A percentile compares a stretch with the other conserved stretches of the same genome.
phyloP scores from a whole-genome alignment of 768 basidiomycete species.

The Boletus eberwhitei region DNA sequence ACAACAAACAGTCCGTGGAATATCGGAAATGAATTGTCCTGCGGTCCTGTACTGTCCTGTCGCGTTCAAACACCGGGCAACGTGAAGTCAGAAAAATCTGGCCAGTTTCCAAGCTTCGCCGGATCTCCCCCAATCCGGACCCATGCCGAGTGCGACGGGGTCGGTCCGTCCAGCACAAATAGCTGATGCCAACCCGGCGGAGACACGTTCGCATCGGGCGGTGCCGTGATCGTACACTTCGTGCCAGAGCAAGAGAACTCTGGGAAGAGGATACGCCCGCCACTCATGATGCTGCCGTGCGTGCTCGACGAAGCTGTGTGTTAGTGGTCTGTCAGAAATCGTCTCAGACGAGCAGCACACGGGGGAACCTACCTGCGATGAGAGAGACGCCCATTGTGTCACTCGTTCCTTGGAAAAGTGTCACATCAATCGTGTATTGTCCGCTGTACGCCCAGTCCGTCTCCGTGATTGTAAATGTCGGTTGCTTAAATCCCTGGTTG shows the following conservation, averaged over 20 bases:
- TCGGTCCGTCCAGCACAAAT: constrained; percentile 74
- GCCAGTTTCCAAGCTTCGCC: constrained; percentile 68
- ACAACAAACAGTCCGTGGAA: not conserved
- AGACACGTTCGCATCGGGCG: constrained; percentile 62
- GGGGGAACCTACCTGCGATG: constrained; percentile 49
- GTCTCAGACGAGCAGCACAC: not conserved
- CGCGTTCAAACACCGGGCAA: constrained; percentile 50
- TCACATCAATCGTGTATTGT: constrained; percentile 49
- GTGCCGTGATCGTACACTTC: constrained; percentile 74
- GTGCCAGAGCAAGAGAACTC: constrained; percentile 65
- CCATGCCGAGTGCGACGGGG: constrained; percentile 72
- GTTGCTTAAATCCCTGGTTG: constrained; percentile 57
- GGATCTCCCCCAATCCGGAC: constrained; percentile 82
- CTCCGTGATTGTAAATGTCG: constrained; percentile 52
- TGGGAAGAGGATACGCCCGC: constrained; percentile 69
- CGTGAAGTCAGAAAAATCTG: constrained; percentile 63
- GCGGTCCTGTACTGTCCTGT: not conserved
- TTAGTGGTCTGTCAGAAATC: not conserved
- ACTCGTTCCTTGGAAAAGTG: constrained; percentile 38
- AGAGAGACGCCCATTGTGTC: constrained; percentile 58
- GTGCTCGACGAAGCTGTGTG: constrained; percentile 64
- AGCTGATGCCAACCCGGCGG: constrained; percentile 79
- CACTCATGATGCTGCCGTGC: constrained; percentile 72
- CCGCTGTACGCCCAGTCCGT: constrained; percentile 64
- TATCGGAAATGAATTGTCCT: not conserved